Percentiles rank a stretch among this genome's conserved stretches.
Evolutionary conservation across 768 basidiomycete genomes (phyloP).

Genomic region (Lentinula sp.): DNA sequence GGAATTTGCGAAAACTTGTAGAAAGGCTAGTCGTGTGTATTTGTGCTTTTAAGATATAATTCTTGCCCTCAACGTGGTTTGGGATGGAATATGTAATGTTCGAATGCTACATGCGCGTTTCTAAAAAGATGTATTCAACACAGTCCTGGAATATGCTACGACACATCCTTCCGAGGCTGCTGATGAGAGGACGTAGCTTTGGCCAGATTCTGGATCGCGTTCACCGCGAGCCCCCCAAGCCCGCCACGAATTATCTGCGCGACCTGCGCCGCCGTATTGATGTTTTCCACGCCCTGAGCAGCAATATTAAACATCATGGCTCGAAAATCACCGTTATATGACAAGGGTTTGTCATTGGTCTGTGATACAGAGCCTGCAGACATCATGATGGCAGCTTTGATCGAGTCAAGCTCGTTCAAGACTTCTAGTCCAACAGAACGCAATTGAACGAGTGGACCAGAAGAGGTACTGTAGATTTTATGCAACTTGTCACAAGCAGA

Average conservation of each 20-base stretch:
- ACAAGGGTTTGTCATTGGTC: slow-evolving; percentile 17
- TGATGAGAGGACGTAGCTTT: slow-evolving; percentile 3
- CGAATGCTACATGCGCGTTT: too few species aligned
- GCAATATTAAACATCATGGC: slow-evolving; percentile 26
- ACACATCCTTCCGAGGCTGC: background rate
- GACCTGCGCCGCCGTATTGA: slow-evolving; percentile 28
- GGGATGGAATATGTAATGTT: too few species aligned
- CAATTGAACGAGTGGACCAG: slow-evolving; percentile 74
- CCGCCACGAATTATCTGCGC: slow-evolving; percentile 22
- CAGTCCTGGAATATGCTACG: background rate
- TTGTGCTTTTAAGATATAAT: too few species aligned
- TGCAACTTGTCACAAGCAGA: slow-evolving; percentile 85
- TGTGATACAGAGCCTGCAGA: slow-evolving; percentile 47
- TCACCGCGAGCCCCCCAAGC: slow-evolving; percentile 20
- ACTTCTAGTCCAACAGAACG: slow-evolving; percentile 87
- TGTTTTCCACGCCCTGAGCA: slow-evolving; percentile 41
- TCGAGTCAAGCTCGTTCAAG: slow-evolving; percentile 76
- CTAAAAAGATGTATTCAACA: too few species aligned
- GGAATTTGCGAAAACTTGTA: too few species aligned
- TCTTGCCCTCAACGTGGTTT: too few species aligned
- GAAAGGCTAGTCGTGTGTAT: too few species aligned
- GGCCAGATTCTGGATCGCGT: slow-evolving; percentile 22
- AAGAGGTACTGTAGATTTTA: slow-evolving; percentile 71
- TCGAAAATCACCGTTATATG: slow-evolving; percentile 2
- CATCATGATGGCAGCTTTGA: slow-evolving; percentile 85